Percentiles rank a stretch among this genome's conserved stretches.
Conservation (phyloP, 176 grass and related monocot species). For the Poa pratensis region DNA sequence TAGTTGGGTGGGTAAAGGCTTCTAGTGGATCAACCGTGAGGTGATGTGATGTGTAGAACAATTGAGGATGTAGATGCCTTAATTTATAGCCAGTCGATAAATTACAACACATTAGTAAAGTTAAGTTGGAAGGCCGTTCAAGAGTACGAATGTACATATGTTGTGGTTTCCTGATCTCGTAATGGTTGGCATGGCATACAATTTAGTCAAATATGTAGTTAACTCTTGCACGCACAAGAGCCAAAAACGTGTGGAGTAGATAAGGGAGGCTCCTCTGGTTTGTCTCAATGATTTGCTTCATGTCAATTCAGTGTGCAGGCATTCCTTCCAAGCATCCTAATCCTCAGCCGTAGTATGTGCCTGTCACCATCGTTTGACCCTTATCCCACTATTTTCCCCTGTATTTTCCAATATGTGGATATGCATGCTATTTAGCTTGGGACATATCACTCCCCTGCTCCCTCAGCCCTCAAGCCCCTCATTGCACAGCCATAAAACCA, state of each 20-base stretch:
- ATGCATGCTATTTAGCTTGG: slow-evolving; percentile 9
- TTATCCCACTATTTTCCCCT: background rate
- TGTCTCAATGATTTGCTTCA: slow-evolving; percentile 19
- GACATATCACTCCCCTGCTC: background rate
- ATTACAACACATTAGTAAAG: background rate
- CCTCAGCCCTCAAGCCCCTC: background rate
- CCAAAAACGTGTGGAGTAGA: background rate
- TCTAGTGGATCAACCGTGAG: background rate
- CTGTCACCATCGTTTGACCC: slow-evolving; percentile 28
- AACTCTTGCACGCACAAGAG: background rate
- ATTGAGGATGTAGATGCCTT: background rate
- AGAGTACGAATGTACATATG: background rate
- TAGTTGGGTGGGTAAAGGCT: background rate
- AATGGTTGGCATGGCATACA: background rate
- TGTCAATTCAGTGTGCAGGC: slow-evolving; percentile 22
- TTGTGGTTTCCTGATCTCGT: background rate
- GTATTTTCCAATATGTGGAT: slow-evolving; percentile 14
- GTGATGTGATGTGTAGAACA: background rate
- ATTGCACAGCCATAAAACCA: slow-evolving; percentile 20
- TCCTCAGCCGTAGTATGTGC: slow-evolving; percentile 28
- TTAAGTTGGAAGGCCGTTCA: background rate
- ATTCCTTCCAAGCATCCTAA: slow-evolving; percentile 24
- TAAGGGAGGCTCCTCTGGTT: background rate
- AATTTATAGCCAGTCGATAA: background rate
- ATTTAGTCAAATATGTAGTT: background rate